A percentile compares a stretch with the other conserved stretches of the same genome.
Evolutionary conservation across 2,329 filamentous ascomycete genomes (phyloP).

Genomic region (Xylariaceae sp.): DNA sequence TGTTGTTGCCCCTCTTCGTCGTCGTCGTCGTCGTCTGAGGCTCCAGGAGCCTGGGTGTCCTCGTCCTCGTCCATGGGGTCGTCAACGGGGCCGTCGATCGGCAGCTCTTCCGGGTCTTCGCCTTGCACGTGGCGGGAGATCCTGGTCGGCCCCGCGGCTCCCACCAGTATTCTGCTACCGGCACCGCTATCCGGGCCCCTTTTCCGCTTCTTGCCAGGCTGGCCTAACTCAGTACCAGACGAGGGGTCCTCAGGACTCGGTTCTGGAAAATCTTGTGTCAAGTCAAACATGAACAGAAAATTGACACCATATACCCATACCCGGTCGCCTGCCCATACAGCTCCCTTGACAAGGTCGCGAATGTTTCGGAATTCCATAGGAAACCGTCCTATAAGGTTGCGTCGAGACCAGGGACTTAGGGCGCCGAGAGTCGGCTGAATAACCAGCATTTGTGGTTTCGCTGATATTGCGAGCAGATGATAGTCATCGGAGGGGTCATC

Average conservation of each 20-base stretch:
- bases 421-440: slow-evolving; percentile 72
- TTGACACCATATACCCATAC: slow-evolving; percentile 82
- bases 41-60: slow-evolving; percentile 18
- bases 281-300: slow-evolving; percentile 89
- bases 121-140: slow-evolving; percentile 16
- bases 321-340: slow-evolving; percentile 71
- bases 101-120: slow-evolving; percentile 17
- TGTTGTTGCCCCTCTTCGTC: slow-evolving; percentile 25
- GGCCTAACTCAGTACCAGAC: slow-evolving; percentile 20
- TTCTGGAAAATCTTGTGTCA: slow-evolving; percentile 58
- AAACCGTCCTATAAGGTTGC: slow-evolving; percentile 69
- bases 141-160: slow-evolving; percentile 26
- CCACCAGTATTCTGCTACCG: slow-evolving; percentile 43
- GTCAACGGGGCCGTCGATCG: slow-evolving; percentile 15
- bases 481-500: slow-evolving; percentile 35
- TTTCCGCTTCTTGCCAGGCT: slow-evolving; percentile 45
- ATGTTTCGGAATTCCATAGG: slow-evolving; percentile 67
- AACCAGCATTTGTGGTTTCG: slow-evolving; percentile 59
- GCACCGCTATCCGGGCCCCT: slow-evolving; percentile 43
- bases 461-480: slow-evolving; percentile 46
- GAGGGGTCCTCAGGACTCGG: slow-evolving; percentile 19
- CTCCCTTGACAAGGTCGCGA: slow-evolving; percentile 74
- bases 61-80: slow-evolving; percentile 25
- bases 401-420: slow-evolving; percentile 76
- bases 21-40: slow-evolving; percentile 26